Evolutionary conservation across 352 stramenopile genomes (phyloP).

Genomic region (Phytophthora sansomeana): DNA sequence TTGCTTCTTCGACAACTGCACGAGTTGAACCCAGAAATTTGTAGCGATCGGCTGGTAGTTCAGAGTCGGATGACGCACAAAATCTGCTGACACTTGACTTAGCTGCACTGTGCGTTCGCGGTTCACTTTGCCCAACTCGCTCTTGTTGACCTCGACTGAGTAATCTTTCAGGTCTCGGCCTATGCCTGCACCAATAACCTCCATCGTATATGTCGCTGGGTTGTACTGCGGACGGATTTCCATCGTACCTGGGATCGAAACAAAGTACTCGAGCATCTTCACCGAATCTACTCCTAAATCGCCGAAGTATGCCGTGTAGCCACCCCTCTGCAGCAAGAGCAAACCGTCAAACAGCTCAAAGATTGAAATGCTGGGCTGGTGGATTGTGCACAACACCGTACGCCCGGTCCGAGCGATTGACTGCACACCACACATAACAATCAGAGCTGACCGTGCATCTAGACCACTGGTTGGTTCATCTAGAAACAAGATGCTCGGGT

Average conservation of each 20-base stretch:
- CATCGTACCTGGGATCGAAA: conserved; percentile 72
- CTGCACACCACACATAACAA: conserved; percentile 89
- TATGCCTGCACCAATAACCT: conserved; percentile 24
- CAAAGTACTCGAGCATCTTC: conserved; percentile 92
- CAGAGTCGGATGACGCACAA: conserved; percentile 53
- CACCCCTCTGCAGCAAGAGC: conserved; percentile 78
- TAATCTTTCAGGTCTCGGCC: conserved; percentile 26
- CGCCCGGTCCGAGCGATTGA: conserved; percentile 88
- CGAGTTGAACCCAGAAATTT: conserved; percentile 48
- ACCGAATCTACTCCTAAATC: conserved; percentile 81
- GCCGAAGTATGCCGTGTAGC: conserved; percentile 84
- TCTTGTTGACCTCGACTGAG: conserved; percentile 26
- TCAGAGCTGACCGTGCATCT: conserved; percentile 85
- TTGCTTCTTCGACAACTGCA: conserved; percentile 44
- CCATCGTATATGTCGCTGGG: conserved; percentile 23
- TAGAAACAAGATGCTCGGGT: conserved; percentile 94
- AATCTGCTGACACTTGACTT: conserved; percentile 48
- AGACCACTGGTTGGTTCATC: conserved; percentile 93
- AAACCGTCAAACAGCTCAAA: conserved; percentile 94
- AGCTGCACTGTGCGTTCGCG: conserved; percentile 42
- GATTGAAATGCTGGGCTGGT: conserved; percentile 82
- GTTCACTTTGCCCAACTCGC: conserved; percentile 15
- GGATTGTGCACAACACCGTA: conserved; percentile 81
- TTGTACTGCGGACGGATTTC: conserved; percentile 31
- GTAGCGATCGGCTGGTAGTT: conserved; percentile 58